Evolutionary conservation across 1,284 basidiomycete genomes (phyloP), one percentile per base, ranked within the genome.

Genomic region (Papiliotrema terrestris): DNA sequence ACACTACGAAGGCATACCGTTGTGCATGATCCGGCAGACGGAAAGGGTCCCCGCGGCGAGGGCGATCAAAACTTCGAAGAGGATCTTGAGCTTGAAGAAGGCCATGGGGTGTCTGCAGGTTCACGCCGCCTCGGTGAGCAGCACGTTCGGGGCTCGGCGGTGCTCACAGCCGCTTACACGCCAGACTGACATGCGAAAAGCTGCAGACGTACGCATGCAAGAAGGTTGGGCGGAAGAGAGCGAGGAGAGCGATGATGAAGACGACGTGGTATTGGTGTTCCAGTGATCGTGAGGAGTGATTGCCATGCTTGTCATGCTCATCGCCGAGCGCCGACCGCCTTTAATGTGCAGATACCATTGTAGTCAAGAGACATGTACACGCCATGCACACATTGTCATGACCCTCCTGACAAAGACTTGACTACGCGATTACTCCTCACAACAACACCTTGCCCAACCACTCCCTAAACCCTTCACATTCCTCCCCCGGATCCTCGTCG

Each of bases 401-500:
- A 32, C 29, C 5, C 29, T 11, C 5, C 5, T 5, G 11, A 32
- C 45, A n/a, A 25, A 19, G 22, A n/a, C 29, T 49, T 32, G 17
- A 20, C 42, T 37, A 19, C 14, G 19, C 20, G 17, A n/a, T n/a
- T n/a, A n/a, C n/a, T n/a, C n/a, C 23, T 39, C 29, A 38, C 2
- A 61, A 20, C 22, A 71, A 50, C 23, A 48, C 56, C 52, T 54
- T 55, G 1, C 60, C 68, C 32, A 75, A 54, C 73, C 73, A 75
- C n/a, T 55, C 51, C 39, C 59, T 61, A 49, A 75, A 71, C 5
- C 50, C 65, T 43, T 58, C 57, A 49, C 67, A 69, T 54, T 71
- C 67, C 52, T 67, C 71, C 2, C 50, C 57, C 6, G 69, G 59
- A 49, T 68, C 62, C 51, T 75, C 73, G 55, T 75, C 73, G 56